Evolutionary conservation across 2,329 filamentous ascomycete genomes (phyloP), one percentile per base, ranked within the genome.

Genomic region (Sclerotinia trifoliorum): DNA sequence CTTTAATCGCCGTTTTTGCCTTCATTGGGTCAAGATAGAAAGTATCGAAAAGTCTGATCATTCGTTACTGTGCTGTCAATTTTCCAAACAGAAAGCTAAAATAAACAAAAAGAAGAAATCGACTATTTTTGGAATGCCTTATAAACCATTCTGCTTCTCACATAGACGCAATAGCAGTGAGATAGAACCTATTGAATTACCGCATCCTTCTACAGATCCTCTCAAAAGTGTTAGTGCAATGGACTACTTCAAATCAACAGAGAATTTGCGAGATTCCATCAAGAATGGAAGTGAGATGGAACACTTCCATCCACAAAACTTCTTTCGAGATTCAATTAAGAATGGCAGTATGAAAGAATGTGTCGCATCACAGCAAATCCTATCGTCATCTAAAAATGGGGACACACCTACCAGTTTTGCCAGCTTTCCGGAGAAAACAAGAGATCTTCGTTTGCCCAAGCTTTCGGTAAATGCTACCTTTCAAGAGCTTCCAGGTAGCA

Each of bases 1-100:
- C 35, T 65, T 55, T 29, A 17, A 32, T 11, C 48, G n/a, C 29
- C 35, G 19, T 7, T 35, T 56, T 44, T 62, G 58, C 29, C n/a
- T 62, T 35, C 58, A 62, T n/a, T 62, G 44, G 58, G 44, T 32
- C 11, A 62, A 62, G 44, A 24, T 19, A 35, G 44, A 62, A 49
- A 32, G 32, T 3, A 15, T 49, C 35, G 32, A 44, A 10, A 49
- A 24, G 26, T 3, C 26, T 24, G 29, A 35, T 49, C 32, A 15
- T 13, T 35, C 19, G 44, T 8, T 1, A 1, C 19, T 32, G 58
- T 62, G 58, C 44, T 24, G 26, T 32, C 44, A 10, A 62, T 24
- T 44, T 35, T 17, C 29, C 26, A 24, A 48, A 62, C 44, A 49
- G 5, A 19, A 62, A 49, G 21, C 35, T 8, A 49, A 49, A 17